A percentile compares a stretch with the other conserved stretches of the same genome.
phyloP scores from a whole-genome alignment of 2,329 filamentous ascomycete species.

The Exophiala oligosperma region DNA sequence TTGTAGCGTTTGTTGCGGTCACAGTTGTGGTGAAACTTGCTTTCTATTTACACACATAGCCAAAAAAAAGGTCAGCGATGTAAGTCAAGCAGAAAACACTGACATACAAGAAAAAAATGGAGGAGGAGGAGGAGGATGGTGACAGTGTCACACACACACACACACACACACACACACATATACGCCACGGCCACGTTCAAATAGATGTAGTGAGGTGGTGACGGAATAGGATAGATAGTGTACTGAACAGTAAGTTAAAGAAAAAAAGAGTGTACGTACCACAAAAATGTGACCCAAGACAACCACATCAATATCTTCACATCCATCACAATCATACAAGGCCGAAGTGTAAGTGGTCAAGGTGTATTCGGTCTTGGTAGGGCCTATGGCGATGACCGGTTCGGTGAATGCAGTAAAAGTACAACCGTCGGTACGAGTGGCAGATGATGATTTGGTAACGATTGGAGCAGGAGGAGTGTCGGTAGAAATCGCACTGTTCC shows the following conservation, averaged over 20 bases:
- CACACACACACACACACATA: no score
- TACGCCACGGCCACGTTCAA: no score
- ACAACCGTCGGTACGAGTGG: neutral
- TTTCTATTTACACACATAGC: neutral
- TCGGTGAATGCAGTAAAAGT: constrained; percentile 19
- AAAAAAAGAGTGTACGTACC: constrained; percentile 6
- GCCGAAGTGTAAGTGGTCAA: constrained; percentile 35
- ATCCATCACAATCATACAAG: constrained; percentile 21
- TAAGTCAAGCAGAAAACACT: neutral
- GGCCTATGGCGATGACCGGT: constrained; percentile 18
- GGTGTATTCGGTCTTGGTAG: constrained; percentile 23
- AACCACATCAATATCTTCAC: constrained; percentile 36
- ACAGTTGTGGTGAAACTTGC: constrained; percentile 1
- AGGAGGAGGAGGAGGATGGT: no score
- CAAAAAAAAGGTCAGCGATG: neutral
- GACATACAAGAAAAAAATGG: neutral
- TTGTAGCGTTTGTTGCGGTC: neutral
- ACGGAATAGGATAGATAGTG: no score
- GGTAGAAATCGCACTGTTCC: no score
- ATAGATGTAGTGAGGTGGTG: no score
- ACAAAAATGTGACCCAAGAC: constrained; percentile 15
- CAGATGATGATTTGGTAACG: neutral
- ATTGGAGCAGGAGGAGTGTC: neutral
- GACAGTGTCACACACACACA: no score
- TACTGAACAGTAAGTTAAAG: neutral